Conservation (phyloP, 176 grass and related monocot genomes). For the Phoenix dactylifera region DNA sequence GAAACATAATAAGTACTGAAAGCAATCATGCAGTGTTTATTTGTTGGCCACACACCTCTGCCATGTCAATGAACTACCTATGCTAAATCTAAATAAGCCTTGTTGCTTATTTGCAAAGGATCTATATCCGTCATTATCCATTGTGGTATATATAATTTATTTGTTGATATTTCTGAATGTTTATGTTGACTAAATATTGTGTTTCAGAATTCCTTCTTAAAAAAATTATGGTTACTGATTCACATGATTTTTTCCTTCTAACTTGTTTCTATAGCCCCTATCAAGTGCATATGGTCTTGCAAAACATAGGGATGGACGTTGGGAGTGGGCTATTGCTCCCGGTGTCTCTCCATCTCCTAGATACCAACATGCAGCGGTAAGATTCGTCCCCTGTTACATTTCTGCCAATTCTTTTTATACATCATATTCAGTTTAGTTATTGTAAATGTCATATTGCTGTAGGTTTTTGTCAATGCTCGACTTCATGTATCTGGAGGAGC, state of each 20-base stretch:
- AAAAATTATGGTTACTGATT: not conserved
- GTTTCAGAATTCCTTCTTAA: too few relatives aligned
- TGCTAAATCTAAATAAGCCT: too few relatives aligned
- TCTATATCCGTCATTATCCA: too few relatives aligned
- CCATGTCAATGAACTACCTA: too few relatives aligned
- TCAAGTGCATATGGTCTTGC: constrained; percentile 95
- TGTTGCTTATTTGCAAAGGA: too few relatives aligned
- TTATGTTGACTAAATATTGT: too few relatives aligned
- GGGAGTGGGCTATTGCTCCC: constrained; percentile 99
- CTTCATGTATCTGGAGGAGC: constrained; percentile 99
- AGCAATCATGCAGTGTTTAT: too few relatives aligned
- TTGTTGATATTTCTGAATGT: too few relatives aligned
- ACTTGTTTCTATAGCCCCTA: constrained; percentile 46
- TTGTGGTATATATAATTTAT: too few relatives aligned
- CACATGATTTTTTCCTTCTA: not conserved
- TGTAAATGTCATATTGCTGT: constrained; percentile 21
- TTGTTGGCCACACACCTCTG: too few relatives aligned
- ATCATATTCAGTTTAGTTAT: constrained; percentile 7
- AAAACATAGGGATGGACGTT: constrained; percentile 97
- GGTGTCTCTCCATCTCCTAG: constrained; percentile 93
- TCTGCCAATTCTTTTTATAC: constrained; percentile 19
- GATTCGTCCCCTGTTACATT: constrained; percentile 9
- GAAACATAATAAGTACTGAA: too few relatives aligned
- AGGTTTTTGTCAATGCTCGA: constrained; percentile 99
- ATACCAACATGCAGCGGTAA: constrained; percentile 99